phyloP scores from a whole-genome alignment of 306 rosid species.

The Vigna angularis region DNA sequence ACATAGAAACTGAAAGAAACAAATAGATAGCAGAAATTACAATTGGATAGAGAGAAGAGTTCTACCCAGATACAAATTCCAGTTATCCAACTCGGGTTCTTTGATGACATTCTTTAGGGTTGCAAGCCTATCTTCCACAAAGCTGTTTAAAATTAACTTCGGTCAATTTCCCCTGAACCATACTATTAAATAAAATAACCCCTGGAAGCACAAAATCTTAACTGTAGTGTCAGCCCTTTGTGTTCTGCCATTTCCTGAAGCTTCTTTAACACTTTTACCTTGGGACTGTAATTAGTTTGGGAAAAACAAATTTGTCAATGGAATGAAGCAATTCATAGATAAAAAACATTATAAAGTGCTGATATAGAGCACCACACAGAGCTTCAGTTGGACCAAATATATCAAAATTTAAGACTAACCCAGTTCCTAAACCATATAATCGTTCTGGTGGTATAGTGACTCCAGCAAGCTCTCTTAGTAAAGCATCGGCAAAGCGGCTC shows the following conservation, averaged over 20 bases:
- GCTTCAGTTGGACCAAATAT: constrained; percentile 12
- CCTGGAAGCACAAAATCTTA: constrained; percentile 50
- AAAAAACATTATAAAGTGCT: not conserved
- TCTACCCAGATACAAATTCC: constrained; percentile 88
- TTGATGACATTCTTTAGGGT: constrained; percentile 85
- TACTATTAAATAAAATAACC: not conserved
- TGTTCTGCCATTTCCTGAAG: constrained; percentile 85
- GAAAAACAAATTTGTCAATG: constrained; percentile 19
- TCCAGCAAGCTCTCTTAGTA: constrained; percentile 83
- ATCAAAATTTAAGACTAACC: constrained; percentile 59
- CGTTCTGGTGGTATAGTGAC: constrained; percentile 79
- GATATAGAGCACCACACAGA: not conserved
- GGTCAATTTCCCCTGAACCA: constrained; percentile 36
- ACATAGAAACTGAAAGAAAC: constrained; percentile 9
- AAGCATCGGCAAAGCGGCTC: constrained; percentile 89
- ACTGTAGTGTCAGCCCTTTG: constrained; percentile 82
- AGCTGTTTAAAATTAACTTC: constrained; percentile 56
- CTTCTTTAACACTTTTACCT: constrained; percentile 83
- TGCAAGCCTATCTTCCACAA: constrained; percentile 87
- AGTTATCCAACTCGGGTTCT: constrained; percentile 81
- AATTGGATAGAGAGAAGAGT: constrained; percentile 25
- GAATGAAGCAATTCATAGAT: not conserved
- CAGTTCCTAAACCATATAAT: constrained; percentile 84
- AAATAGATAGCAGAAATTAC: not conserved
- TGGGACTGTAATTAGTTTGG: constrained; percentile 60